These are phyloP conservation scores for Trametes cubensis DNA, from an alignment of 768 basidiomycete genomes.

Conservation along the genomic window DNA sequence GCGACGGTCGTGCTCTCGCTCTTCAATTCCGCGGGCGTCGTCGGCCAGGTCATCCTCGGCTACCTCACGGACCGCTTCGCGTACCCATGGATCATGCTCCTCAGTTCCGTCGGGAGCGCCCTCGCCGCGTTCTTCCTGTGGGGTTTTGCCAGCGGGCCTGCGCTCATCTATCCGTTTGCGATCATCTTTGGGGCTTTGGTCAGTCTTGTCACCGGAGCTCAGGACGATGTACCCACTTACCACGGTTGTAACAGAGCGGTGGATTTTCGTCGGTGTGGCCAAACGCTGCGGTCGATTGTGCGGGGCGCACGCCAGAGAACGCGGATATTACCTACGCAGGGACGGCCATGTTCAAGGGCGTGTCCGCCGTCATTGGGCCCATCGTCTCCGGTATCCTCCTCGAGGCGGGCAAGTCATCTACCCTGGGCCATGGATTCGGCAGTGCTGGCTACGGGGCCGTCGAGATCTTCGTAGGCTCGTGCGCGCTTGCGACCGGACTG, in stretches of 20 bases:
- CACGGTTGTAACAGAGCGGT: conserved; percentile 19
- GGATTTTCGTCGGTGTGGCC: conserved; percentile 28
- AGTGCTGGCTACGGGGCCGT: conserved; percentile 26
- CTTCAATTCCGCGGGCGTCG: conserved; percentile 30
- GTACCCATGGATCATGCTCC: conserved; percentile 29
- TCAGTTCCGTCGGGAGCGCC: conserved; percentile 24
- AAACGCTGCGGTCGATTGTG: conserved; percentile 25
- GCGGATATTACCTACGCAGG: conserved; percentile 23
- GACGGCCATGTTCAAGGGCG: conserved; percentile 24
- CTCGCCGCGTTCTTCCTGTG: conserved; percentile 29
- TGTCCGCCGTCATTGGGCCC: conserved; percentile 30
- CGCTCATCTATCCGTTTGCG: conserved; percentile 27
- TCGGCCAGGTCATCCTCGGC: conserved; percentile 30
- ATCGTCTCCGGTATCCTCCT: conserved; percentile 29
- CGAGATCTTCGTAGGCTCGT: conserved; percentile 30
- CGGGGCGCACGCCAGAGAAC: conserved; percentile 25
- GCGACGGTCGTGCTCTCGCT: conserved; percentile 30
- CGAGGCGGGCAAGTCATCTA: conserved; percentile 23
- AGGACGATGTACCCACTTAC: neutral
- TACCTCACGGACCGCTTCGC: conserved; percentile 29
- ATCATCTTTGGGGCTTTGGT: conserved; percentile 31
- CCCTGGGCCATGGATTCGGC: conserved; percentile 18
- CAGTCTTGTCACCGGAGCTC: neutral
- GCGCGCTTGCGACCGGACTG: conserved; percentile 24
- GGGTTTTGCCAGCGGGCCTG: conserved; percentile 29